Evolutionary conservation across 176 grass and related monocot species (phyloP), one percentile per base, ranked within the genome.

Genomic region (Phyllostachys edulis): DNA sequence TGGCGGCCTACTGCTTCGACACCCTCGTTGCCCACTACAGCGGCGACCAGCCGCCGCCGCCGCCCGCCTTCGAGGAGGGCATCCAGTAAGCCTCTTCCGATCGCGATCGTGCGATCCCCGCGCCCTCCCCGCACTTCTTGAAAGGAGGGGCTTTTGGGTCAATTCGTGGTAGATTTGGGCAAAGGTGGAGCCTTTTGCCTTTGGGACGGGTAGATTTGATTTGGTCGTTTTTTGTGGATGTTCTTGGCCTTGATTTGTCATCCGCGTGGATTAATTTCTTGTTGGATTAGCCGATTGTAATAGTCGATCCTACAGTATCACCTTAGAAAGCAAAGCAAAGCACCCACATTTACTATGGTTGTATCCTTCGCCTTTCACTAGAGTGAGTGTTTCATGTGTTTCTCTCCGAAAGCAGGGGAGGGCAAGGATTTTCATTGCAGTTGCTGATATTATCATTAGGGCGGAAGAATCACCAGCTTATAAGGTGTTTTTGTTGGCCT

Each of bases 1-100:
- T 99, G 96, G 88, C 60, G 68, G 96, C 88, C 39, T 99, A 96
- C 82, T 99, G 96, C 88, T 99, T 99, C 88, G 96, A 99, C 81
- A 92, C 93, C 63, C 93, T 99, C 60, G 78, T 99, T 82, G 73
- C 91, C 61, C 93, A 99, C 93, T 99, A 92, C 85, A 90, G 40
- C 85, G 87, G 91, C 76, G 93, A 91, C 29, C 91, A 94, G 82
- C 89, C 88, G 55, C 56, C 91, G 55, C 56, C 91, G 71, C 78
- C 75, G 23, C 91, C 96, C 14, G 86, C 87, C 63, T 99, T 99
- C 79, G 96, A 99, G 85, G 96, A 94, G 79, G 93, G 91, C 81
- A 76, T 90, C 84, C 97, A 99, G 97, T 99, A 88, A 87, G 91
- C 46, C 71, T n/a, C 76, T 4, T 21, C 9, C 26, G 46, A 2